Evolutionary conservation across 1,284 basidiomycete genomes (phyloP), one percentile per base, ranked within the genome.

Genomic region (Marasmius fiardii): DNA sequence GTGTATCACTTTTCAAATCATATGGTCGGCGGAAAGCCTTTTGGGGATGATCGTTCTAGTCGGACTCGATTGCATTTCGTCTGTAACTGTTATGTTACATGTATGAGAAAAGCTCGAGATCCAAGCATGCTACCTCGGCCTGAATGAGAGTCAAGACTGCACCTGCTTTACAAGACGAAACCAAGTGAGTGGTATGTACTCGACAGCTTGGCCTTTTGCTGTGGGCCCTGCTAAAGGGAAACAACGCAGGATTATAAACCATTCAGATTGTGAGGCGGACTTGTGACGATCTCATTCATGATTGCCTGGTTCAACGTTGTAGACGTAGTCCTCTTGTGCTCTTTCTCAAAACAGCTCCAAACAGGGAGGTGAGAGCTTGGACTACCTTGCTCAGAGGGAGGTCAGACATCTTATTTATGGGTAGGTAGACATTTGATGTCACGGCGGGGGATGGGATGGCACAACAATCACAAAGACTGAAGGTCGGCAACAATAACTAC

Each of bases 141-240:
- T 54, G 82, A 81, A 16, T 72, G 81, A 28, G 74, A 80, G 82
- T 84, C 66, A 82, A 83, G 65, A 78, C 75, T 33, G 74, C 79
- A 61, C 10, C 28, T 31, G 28, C 28, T 31, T 31, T 31, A 10
- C 28, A 10, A 31, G 4, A 10, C 10, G 28, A 31, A 4, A 31
- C 28, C 28, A 31, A 31, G 28, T 10, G 81, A 75, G 65, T 77
- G 76, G 53, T 67, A n/a, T n/a, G n/a, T n/a, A n/a, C n/a, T n/a
- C n/a, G n/a, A n/a, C n/a, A n/a, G n/a, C n/a, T n/a, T n/a, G n/a
- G n/a, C 78, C 21, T 81, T 79, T 63, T 80, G 83, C 64, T 82
- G 81, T 21, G 81, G 79, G 77, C 77, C 59, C 33, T 67, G 57
- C 16, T 8, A 16, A 10, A 31, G 10, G 10, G 10, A 31, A 31